phyloP scores from a whole-genome alignment of 148 eudicot species.

The Amaranthus palmeri region DNA sequence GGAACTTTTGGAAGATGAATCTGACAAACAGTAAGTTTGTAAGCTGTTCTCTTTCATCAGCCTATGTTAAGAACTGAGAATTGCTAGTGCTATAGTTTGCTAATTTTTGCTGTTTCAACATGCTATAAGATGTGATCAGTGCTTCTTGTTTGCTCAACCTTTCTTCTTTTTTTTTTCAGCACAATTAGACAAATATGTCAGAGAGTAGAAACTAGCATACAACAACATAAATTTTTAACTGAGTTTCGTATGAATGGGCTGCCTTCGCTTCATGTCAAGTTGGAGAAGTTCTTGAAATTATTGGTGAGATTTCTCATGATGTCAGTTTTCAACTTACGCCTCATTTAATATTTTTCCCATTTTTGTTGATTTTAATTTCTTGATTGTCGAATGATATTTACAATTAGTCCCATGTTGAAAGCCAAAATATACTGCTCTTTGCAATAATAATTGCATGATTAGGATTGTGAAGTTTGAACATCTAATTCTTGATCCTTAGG shows the following conservation, averaged over 20 bases:
- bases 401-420: not conserved
- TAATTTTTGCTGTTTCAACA: not conserved
- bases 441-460: not conserved
- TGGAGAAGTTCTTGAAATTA: slow-evolving; percentile 78
- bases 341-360: not conserved
- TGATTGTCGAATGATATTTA: not conserved
- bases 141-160: not conserved
- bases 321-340: slow-evolving; percentile 5
- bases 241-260: slow-evolving; percentile 71
- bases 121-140: slow-evolving; percentile 2
- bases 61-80: not conserved
- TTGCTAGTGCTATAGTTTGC: not conserved
- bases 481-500: not conserved
- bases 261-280: slow-evolving; percentile 70
- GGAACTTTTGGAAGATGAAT: slow-evolving; percentile 48
- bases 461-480: not conserved
- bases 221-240: slow-evolving; percentile 42
- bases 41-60: slow-evolving; percentile 16
- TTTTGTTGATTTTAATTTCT: not conserved
- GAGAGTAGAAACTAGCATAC: slow-evolving; percentile 57
- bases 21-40: slow-evolving; percentile 64
- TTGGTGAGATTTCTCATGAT: slow-evolving; percentile 48
- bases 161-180: slow-evolving; percentile 36
- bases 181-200: slow-evolving; percentile 47
- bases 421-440: slow-evolving; percentile 1